Conservation (phyloP, 371 early-diverging fungal species). For the Mortierella sp. region DNA sequence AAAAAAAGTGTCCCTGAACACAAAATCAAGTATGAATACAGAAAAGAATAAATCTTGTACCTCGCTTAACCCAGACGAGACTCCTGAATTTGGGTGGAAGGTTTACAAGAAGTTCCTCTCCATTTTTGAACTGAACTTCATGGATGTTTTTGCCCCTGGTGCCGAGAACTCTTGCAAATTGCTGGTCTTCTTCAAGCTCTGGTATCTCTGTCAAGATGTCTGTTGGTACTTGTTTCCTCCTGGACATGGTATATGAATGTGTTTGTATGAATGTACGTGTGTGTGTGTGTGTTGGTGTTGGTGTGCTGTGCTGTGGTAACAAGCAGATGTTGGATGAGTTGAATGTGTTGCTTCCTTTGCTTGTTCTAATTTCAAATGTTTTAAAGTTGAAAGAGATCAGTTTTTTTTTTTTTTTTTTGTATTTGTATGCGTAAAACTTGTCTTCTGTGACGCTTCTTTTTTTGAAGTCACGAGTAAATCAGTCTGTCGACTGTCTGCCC, state of each 20-base stretch:
- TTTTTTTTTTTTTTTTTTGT: conserved; percentile 6
- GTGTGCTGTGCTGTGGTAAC: neutral
- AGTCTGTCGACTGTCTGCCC: neutral
- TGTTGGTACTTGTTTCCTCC: conserved; percentile 54
- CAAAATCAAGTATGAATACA: neutral
- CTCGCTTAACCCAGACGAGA: conserved; percentile 88
- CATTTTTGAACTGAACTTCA: conserved; percentile 74
- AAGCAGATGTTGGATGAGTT: neutral
- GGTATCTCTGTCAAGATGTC: conserved; percentile 47
- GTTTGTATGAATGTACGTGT: neutral
- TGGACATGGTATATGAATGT: conserved; percentile 31
- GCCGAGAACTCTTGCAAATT: conserved; percentile 74
- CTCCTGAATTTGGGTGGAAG: conserved; percentile 86
- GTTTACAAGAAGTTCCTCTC: conserved; percentile 69
- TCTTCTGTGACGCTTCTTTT: conserved; percentile 10
- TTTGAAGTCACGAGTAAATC: conserved; percentile 4
- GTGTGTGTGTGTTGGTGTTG: conserved; percentile 2
- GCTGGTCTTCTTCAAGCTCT: conserved; percentile 59
- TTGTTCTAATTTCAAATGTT: neutral
- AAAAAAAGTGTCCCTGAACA: neutral
- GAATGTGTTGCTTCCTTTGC: too few relatives aligned
- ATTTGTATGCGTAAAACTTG: neutral
- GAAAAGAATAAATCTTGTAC: conserved; percentile 43
- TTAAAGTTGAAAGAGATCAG: neutral
- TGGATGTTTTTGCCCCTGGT: conserved; percentile 83